A percentile compares a stretch with the other conserved stretches of the same genome.
Conservation (phyloP, 345 rosid genomes). For the Eucalyptus victrix region DNA sequence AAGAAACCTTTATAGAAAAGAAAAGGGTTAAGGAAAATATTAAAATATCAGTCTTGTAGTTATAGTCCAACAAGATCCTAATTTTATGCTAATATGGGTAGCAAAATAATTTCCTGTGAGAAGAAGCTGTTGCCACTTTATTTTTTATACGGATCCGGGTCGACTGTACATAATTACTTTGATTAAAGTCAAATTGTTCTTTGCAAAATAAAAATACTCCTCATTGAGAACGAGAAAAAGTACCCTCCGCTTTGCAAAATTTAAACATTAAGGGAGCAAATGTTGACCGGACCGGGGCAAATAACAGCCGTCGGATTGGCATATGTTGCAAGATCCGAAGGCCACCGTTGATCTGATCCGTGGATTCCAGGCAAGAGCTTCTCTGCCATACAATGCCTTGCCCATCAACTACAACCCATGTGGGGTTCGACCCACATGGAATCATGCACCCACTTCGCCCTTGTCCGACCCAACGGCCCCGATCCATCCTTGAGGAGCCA, state of each 20-base stretch:
- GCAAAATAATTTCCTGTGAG: not conserved
- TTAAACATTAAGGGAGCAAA: not conserved
- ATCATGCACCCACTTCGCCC: not conserved
- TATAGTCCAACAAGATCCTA: not conserved
- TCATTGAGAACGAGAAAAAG: not conserved
- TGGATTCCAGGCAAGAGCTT: not conserved
- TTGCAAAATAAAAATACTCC: not conserved
- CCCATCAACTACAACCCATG: conserved; percentile 20
- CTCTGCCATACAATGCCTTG: not conserved
- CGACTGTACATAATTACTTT: not conserved
- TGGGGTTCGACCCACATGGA: conserved; percentile 23
- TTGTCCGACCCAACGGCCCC: conserved; percentile 3
- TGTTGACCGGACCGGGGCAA: not conserved
- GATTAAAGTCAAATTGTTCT: not conserved
- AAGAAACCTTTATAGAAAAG: not conserved
- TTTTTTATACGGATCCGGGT: not conserved
- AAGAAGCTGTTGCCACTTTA: not conserved
- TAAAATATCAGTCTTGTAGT: not conserved
- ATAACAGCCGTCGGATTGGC: not conserved
- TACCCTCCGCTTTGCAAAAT: not conserved
- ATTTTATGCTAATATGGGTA: not conserved
- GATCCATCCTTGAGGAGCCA: not conserved
- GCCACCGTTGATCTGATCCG: not conserved
- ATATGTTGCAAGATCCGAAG: not conserved
- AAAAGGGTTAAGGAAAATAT: not conserved